These are phyloP conservation scores for Jackrogersella multiformis DNA, from an alignment of 495 filamentous ascomycete genomes.

Conservation along the genomic window DNA sequence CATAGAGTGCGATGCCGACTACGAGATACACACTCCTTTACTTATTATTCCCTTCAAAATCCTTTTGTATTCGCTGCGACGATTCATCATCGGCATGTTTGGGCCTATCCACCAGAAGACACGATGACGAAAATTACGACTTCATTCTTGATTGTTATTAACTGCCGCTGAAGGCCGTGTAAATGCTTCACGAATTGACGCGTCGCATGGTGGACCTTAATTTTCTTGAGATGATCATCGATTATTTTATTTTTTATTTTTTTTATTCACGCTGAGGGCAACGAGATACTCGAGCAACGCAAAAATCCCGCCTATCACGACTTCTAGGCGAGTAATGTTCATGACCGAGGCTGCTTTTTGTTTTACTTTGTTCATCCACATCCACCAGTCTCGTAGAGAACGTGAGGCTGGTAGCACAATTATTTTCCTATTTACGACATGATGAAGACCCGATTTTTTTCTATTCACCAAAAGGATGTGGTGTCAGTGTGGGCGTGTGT, in stretches of 20 bases:
- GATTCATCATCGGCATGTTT: slow-evolving; percentile 45
- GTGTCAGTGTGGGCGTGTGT: slow-evolving; percentile 48
- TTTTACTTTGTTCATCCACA: slow-evolving; percentile 48
- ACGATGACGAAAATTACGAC: slow-evolving; percentile 56
- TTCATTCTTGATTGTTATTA: slow-evolving; percentile 51
- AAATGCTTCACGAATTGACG: slow-evolving; percentile 49
- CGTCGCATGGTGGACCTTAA: slow-evolving; percentile 49
- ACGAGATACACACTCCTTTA: slow-evolving; percentile 37
- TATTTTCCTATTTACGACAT: slow-evolving; percentile 50
- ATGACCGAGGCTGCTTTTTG: slow-evolving; percentile 45
- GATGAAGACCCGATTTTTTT: slow-evolving; percentile 48
- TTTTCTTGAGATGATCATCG: slow-evolving; percentile 42
- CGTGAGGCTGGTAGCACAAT: slow-evolving; percentile 37
- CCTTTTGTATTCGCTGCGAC: slow-evolving; percentile 52
- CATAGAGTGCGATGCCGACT: slow-evolving; percentile 32
- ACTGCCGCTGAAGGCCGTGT: slow-evolving; percentile 43
- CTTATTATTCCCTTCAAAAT: slow-evolving; percentile 40
- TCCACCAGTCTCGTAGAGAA: slow-evolving; percentile 37
- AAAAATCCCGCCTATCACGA: slow-evolving; percentile 44
- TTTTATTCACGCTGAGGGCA: slow-evolving; percentile 41
- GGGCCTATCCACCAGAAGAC: slow-evolving; percentile 43
- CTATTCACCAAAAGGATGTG: slow-evolving; percentile 49
- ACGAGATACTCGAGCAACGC: slow-evolving; percentile 44
- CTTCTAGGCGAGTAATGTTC: slow-evolving; percentile 47
- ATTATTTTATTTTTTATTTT: slow-evolving; percentile 31